Evolutionary conservation across 768 basidiomycete species (phyloP).

Genomic region (Suillus lakei): DNA sequence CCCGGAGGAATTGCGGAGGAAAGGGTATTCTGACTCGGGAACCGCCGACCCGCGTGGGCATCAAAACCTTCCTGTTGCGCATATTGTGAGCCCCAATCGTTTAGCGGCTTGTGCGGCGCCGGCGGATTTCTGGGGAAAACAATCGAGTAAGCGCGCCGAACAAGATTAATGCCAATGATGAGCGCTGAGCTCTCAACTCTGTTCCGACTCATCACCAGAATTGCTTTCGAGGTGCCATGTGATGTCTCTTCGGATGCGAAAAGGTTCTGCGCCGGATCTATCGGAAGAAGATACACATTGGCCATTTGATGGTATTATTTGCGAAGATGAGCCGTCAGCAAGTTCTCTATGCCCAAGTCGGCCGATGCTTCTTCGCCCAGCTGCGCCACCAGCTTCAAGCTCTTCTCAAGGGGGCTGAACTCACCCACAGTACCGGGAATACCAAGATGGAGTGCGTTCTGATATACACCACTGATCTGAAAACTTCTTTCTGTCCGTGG

Average conservation of each 20-base stretch:
- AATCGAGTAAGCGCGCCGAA: neutral
- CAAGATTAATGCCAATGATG: neutral
- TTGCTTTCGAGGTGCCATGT: neutral
- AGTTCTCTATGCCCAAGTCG: neutral
- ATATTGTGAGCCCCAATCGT: neutral
- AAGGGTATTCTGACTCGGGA: neutral
- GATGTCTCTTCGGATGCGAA: neutral
- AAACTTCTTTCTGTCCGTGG: neutral
- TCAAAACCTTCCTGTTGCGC: neutral
- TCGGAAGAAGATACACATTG: neutral
- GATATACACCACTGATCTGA: slow-evolving; percentile 4
- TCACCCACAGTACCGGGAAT: slow-evolving; percentile 5
- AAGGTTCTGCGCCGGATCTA: neutral
- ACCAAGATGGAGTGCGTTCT: slow-evolving; percentile 6
- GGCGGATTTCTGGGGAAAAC: neutral
- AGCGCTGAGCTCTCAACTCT: neutral
- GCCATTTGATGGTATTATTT: neutral
- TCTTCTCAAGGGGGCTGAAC: neutral
- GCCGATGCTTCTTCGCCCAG: neutral
- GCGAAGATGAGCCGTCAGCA: neutral
- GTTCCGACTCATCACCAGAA: neutral
- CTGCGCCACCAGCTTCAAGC: neutral
- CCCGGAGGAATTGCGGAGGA: neutral
- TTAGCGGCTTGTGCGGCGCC: neutral
- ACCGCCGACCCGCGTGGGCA: neutral